These are phyloP conservation scores for Plasmodium sp. DNA, from an alignment of 169 alveolate species.

Conservation along the genomic window DNA sequence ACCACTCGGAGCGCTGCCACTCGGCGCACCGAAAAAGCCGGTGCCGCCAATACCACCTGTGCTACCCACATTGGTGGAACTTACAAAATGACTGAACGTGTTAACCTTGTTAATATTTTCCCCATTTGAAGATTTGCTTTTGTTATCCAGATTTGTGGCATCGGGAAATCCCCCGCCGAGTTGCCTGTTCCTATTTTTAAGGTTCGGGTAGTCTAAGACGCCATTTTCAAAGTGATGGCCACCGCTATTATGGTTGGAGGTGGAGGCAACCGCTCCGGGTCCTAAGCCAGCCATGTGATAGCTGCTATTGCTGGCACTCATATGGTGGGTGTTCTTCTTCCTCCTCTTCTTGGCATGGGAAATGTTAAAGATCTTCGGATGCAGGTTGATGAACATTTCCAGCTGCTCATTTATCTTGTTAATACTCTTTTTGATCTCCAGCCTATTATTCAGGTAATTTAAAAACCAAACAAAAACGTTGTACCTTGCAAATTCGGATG, in stretches of 20 bases:
- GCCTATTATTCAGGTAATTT: conserved; percentile 47
- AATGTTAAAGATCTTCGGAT: conserved; percentile 57
- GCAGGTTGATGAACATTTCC: conserved; percentile 58
- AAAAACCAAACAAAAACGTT: conserved; percentile 67
- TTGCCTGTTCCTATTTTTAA: conserved; percentile 53
- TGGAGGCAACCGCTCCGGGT: neutral
- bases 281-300: neutral
- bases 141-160: conserved; percentile 10
- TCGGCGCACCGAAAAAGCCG: neutral
- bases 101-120: conserved; percentile 23
- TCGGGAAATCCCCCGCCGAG: conserved; percentile 57
- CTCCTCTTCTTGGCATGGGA: conserved; percentile 69
- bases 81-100: neutral
- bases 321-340: conserved; percentile 25
- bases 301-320: neutral
- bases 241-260: neutral
- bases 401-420: conserved; percentile 38
- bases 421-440: conserved; percentile 49
- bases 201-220: conserved; percentile 36
- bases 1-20: neutral
- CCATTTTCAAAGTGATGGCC: conserved; percentile 65
- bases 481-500: conserved; percentile 40
- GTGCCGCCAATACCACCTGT: neutral
- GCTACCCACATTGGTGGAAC: neutral
- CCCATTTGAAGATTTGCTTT: conserved; percentile 1